These are phyloP conservation scores for Leccinum arenicola DNA, from an alignment of 768 basidiomycete species.

Conservation along the genomic window DNA sequence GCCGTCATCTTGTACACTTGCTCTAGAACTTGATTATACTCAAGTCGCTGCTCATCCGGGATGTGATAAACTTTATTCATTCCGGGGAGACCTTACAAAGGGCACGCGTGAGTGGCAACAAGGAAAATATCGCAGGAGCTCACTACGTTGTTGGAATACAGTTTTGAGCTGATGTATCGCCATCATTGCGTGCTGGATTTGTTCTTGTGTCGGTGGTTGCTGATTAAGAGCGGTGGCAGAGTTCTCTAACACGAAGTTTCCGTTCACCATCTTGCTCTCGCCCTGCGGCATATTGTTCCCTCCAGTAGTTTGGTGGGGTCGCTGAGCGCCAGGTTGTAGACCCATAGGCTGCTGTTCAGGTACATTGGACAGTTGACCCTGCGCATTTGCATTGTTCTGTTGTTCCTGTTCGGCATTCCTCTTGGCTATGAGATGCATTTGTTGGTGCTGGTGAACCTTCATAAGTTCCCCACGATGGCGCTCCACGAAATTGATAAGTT, in stretches of 20 bases:
- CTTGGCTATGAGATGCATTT: constrained; percentile 14
- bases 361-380: constrained; percentile 15
- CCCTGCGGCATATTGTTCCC: constrained; percentile 10
- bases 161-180: constrained; percentile 34
- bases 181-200: constrained; percentile 29
- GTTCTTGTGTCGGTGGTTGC: constrained; percentile 30
- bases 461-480: constrained; percentile 38
- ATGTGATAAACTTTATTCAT: constrained; percentile 38
- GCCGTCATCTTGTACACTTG: constrained; percentile 40
- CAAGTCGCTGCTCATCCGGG: constrained; percentile 51
- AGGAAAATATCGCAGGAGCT: constrained; percentile 13
- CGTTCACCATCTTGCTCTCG: constrained; percentile 21
- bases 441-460: constrained; percentile 28
- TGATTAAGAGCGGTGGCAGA: constrained; percentile 1
- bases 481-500: constrained; percentile 58
- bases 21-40: constrained; percentile 52
- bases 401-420: constrained; percentile 23
- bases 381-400: constrained; percentile 20
- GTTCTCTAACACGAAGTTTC: constrained; percentile 8
- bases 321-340: constrained; percentile 17
- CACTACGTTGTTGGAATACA: constrained; percentile 33
- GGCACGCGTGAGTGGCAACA: constrained; percentile 9
- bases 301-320: constrained; percentile 12
- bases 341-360: constrained; percentile 19
- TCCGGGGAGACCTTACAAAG: constrained; percentile 32